A percentile compares a stretch with the other conserved stretches of the same genome.
These are phyloP conservation scores for Rhipidocladum racemiflorum DNA, from an alignment of 176 grass and related monocot species.

Conservation along the genomic window DNA sequence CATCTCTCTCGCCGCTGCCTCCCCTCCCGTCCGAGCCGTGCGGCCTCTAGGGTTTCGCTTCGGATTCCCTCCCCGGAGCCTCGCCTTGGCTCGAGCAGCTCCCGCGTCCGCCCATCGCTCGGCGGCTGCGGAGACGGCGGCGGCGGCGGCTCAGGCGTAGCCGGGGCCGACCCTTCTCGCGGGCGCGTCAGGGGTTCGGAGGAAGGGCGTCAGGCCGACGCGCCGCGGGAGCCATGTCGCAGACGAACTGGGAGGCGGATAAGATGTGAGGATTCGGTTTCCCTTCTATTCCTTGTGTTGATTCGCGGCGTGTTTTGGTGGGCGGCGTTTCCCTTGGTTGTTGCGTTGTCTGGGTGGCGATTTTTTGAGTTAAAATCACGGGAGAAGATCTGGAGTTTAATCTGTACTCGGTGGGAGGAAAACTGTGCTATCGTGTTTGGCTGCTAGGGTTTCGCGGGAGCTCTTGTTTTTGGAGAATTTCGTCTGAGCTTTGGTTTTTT, in stretches of 20 bases:
- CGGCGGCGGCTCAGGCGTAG: background rate
- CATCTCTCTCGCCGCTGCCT: background rate
- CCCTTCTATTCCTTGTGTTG: background rate
- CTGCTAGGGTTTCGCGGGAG: slow-evolving; percentile 45
- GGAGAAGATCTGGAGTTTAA: background rate
- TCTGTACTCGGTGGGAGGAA: background rate
- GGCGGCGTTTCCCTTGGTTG: background rate
- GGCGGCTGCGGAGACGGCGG: background rate
- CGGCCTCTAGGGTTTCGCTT: slow-evolving; percentile 21
- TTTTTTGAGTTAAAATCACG: background rate
- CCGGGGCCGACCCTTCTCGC: background rate
- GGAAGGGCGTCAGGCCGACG: background rate
- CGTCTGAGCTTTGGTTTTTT: background rate
- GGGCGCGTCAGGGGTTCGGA: background rate
- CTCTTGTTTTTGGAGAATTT: background rate
- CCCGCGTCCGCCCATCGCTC: background rate
- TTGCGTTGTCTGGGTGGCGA: background rate
- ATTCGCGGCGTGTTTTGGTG: slow-evolving; percentile 23
- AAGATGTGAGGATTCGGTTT: slow-evolving; percentile 62
- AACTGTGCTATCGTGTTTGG: background rate
- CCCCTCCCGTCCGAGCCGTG: background rate
- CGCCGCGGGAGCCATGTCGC: slow-evolving; percentile 49
- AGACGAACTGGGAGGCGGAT: slow-evolving; percentile 79
- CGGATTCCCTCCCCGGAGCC: background rate
- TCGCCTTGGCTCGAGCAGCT: background rate